Percentiles rank a stretch among this genome's conserved stretches.
phyloP scores from a whole-genome alignment of 352 stramenopile genomes.

The Phytophthora ohioensis region DNA sequence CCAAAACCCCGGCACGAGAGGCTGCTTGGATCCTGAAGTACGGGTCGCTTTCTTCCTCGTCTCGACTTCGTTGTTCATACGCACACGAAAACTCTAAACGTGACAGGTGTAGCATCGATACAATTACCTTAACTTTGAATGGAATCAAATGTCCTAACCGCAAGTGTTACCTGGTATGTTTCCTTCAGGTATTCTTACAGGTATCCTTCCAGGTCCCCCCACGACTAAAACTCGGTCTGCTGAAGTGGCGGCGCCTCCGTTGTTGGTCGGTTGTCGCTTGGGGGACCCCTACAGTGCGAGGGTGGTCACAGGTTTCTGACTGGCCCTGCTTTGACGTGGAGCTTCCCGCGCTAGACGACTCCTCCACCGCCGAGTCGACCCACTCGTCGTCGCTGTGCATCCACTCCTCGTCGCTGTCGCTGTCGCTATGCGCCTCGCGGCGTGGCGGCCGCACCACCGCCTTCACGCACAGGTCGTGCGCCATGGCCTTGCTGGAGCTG shows the following conservation, averaged over 20 bases:
- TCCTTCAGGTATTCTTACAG: neutral
- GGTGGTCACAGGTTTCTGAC: neutral
- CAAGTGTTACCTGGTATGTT: neutral
- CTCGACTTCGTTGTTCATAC: conserved; percentile 18
- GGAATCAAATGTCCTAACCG: too few relatives aligned
- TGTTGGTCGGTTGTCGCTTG: neutral
- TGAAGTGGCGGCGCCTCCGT: neutral
- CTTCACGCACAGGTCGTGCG: neutral
- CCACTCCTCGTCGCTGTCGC: neutral
- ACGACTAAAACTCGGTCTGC: neutral
- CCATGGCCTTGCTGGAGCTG: neutral
- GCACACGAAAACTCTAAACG: conserved; percentile 11
- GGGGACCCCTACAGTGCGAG: too few relatives aligned
- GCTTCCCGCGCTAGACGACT: neutral
- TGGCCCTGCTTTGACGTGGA: neutral
- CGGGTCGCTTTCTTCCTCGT: conserved; percentile 5
- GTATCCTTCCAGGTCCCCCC: neutral
- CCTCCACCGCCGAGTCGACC: neutral
- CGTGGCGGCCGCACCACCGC: too few relatives aligned
- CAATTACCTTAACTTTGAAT: too few relatives aligned
- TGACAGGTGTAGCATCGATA: neutral
- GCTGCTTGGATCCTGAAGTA: neutral
- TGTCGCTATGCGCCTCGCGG: neutral
- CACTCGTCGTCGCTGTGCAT: neutral
- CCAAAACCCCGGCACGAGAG: conserved; percentile 5